Base-by-base conservation (phyloP, 352 stramenopile species). In the Pythium grandisporangium region DNA sequence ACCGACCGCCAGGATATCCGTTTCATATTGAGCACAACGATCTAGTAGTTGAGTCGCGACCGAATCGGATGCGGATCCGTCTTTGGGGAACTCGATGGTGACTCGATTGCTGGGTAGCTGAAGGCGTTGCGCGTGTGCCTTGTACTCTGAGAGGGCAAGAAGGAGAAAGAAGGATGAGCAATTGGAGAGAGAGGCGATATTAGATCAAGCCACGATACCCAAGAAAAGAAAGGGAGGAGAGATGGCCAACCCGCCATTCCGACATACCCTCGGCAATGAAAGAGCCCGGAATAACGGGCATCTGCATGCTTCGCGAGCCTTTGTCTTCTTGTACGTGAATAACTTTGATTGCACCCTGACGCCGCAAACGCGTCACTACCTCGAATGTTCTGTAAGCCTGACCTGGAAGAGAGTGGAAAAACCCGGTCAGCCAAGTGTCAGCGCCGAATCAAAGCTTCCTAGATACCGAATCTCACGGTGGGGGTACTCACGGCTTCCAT, bases 321-420 rank as follows among this genome's bases (percentile, higher is more conserved):
- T 61, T 44, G 2, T 70, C 58, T 38, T 86, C 70, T 34, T 80
- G 51, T 5, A 84, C 51, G 45, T 70, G 60, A 41, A 80, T 39
- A 17, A 84, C 49, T 0, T 42, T 32, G 19, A 86, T 46, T 11
- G 54, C 48, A 0, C 73, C 70, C 40, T 82, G 67, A 5, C 73
- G 63, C 16, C 73, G 61, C 14, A 84, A 38, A 0, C 65, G 60
- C 14, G 61, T 50, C 0, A 63, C 57, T 19, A 74, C 39, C 24
- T 79, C 63, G 23, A 86, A 86, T 10, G 70, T 68, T 21, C 80
- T 52, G 30, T 68, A 82, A 5, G 70, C 71, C 53, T 86, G 73
- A 11, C 73, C 70, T 86, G 32, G n/a, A 30, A 33, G 2, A 44
- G 12, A 32, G 7, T 7, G 13, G 14, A 12, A 1, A 32, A 49